These are phyloP conservation scores for Dovyalis caffra DNA, from an alignment of 345 rosid species.

Conservation along the genomic window DNA sequence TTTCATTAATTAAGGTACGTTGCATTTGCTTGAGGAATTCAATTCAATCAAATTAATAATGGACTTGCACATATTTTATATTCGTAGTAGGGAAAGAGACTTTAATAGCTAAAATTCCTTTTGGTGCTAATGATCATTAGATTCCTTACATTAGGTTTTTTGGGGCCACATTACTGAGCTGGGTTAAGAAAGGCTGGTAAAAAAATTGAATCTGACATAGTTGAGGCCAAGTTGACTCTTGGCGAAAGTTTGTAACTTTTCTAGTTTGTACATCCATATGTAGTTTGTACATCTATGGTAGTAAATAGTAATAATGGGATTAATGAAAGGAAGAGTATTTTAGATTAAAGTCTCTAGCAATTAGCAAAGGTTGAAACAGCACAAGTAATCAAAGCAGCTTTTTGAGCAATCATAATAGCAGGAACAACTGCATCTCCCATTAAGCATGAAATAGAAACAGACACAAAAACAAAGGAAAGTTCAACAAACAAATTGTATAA, in stretches of 20 bases:
- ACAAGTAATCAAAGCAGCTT: conserved; percentile 42
- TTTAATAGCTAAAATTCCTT: conserved; percentile 17
- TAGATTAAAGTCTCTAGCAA: not conserved
- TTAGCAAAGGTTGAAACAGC: conserved; percentile 30
- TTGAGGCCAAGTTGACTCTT: conserved; percentile 12
- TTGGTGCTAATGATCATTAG: conserved; percentile 41
- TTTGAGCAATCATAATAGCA: conserved; percentile 46
- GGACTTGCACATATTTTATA: conserved; percentile 12
- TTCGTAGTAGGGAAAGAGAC: conserved; percentile 19
- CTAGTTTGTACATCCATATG: too few species aligned
- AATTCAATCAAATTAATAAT: conserved; percentile 35
- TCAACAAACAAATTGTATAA: too few species aligned
- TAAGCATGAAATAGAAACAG: too few species aligned
- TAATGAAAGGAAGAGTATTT: not conserved
- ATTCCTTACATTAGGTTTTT: conserved; percentile 38
- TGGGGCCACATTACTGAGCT: conserved; percentile 27
- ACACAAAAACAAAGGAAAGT: too few species aligned
- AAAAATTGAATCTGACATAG: not conserved
- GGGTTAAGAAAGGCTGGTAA: not conserved
- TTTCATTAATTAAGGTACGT: conserved; percentile 13
- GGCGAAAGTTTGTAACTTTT: not conserved
- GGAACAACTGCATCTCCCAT: conserved; percentile 42
- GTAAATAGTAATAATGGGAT: too few species aligned
- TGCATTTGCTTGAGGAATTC: conserved; percentile 11
- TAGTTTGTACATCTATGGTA: not conserved